Conservation (phyloP, 306 rosid genomes). For the Canavalia ensiformis region DNA sequence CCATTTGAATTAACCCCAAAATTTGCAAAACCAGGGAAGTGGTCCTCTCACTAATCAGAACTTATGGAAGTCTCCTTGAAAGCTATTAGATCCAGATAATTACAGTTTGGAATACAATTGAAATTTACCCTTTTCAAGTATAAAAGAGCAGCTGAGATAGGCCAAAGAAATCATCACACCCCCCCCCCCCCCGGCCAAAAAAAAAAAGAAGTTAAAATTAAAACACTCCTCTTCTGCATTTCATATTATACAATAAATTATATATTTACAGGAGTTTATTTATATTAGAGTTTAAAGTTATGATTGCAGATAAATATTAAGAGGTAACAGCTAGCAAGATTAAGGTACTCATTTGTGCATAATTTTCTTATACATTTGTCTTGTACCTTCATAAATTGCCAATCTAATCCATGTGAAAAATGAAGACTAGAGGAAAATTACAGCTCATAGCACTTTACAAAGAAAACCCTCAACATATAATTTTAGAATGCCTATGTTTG, state of each 20-base stretch:
- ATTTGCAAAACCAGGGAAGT: constrained; percentile 33
- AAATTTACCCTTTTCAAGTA: constrained; percentile 22
- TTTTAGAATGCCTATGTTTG: constrained; percentile 36
- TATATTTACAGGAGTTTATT: constrained; percentile 7
- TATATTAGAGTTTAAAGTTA: constrained; percentile 24
- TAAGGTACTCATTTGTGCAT: constrained; percentile 12
- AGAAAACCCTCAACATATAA: constrained; percentile 9
- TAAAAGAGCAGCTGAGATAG: constrained; percentile 20
- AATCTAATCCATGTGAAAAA: constrained; percentile 18
- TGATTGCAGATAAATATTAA: constrained; percentile 3
- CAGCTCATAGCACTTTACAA: constrained; percentile 31
- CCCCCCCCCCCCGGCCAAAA: background rate
- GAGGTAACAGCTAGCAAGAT: constrained; percentile 15
- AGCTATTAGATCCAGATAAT: constrained; percentile 9
- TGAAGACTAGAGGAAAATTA: constrained; percentile 21
- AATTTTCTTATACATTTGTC: constrained; percentile 10
- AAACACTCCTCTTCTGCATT: constrained; percentile 17
- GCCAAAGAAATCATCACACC: background rate
- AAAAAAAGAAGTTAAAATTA: background rate
- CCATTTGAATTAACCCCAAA: constrained; percentile 19
- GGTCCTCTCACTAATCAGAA: constrained; percentile 19
- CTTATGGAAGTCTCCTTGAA: constrained; percentile 26
- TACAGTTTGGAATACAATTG: constrained; percentile 12
- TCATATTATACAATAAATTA: constrained; percentile 38
- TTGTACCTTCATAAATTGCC: constrained; percentile 21